A percentile compares a stretch with the other conserved stretches of the same genome.
phyloP scores from a whole-genome alignment of 2,329 filamentous ascomycete genomes.

The Karstenula rhodostoma region DNA sequence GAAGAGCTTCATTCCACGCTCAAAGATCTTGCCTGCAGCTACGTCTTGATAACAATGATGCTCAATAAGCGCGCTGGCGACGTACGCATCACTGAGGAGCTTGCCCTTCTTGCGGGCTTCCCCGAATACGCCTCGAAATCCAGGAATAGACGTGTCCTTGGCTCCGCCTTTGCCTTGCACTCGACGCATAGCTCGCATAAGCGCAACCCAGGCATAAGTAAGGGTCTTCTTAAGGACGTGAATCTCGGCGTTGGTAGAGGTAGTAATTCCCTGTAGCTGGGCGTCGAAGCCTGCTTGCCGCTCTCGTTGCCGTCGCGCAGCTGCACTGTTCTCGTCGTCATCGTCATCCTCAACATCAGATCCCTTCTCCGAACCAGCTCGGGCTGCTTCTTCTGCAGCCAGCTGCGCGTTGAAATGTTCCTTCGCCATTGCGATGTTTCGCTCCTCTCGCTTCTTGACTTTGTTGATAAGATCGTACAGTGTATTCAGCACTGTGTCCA shows the following conservation, averaged over 20 bases:
- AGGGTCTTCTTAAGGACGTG: conserved; percentile 83
- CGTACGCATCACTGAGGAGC: conserved; percentile 92
- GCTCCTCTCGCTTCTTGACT: conserved; percentile 70
- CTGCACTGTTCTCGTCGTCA: conserved; percentile 54
- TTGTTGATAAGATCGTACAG: conserved; percentile 88
- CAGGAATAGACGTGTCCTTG: conserved; percentile 66
- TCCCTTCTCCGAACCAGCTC: conserved; percentile 48
- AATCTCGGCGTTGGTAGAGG: conserved; percentile 75
- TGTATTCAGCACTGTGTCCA: conserved; percentile 81
- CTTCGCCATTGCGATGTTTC: conserved; percentile 64
- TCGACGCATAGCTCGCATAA: conserved; percentile 92
- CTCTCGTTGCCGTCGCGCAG: conserved; percentile 45
- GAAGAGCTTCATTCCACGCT: conserved; percentile 91
- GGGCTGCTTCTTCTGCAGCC: conserved; percentile 51
- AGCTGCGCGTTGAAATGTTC: conserved; percentile 60
- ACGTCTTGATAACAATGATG: conserved; percentile 95
- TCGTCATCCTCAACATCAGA: conserved; percentile 59
- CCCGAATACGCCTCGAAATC: conserved; percentile 86
- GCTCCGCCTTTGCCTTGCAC: conserved; percentile 80
- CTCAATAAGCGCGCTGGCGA: conserved; percentile 90
- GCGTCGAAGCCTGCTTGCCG: conserved; percentile 62
- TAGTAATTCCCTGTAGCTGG: conserved; percentile 66
- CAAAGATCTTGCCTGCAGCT: conserved; percentile 93
- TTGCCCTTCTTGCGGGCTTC: conserved; percentile 88
- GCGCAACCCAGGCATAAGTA: conserved; percentile 92